A percentile compares a stretch with the other conserved stretches of the same genome.
phyloP scores from a whole-genome alignment of 2,329 filamentous ascomycete genomes.

The Myriosclerotinia curreyana region DNA sequence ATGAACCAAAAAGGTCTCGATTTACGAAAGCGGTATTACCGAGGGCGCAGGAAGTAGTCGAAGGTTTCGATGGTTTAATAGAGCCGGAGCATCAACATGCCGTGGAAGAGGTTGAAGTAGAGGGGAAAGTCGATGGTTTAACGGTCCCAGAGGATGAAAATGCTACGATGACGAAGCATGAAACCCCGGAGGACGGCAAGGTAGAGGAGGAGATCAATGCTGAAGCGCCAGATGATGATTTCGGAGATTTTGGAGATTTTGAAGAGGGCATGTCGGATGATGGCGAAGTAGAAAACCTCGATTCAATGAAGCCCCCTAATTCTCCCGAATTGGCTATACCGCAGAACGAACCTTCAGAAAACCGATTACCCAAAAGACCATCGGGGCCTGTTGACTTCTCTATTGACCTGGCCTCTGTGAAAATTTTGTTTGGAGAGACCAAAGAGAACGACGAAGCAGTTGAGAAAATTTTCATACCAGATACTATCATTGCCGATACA shows the following conservation, averaged over 20 bases:
- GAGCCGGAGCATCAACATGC: constrained; percentile 25
- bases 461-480: constrained; percentile 35
- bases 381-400: constrained; percentile 32
- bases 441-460: constrained; percentile 24
- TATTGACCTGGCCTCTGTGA: constrained; percentile 32
- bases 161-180: not conserved
- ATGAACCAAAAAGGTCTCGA: constrained; percentile 31
- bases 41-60: constrained; percentile 32
- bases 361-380: constrained; percentile 9
- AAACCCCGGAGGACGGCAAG: constrained; percentile 18
- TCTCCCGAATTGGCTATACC: not conserved
- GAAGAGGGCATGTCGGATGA: constrained; percentile 37
- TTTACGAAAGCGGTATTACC: constrained; percentile 17
- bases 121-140: not conserved
- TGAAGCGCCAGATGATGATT: constrained; percentile 31
- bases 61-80: constrained; percentile 35
- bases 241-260: constrained; percentile 44
- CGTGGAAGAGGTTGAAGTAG: not conserved
- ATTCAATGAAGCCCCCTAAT: not conserved
- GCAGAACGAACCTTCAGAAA: not conserved
- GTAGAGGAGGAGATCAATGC: constrained; percentile 5
- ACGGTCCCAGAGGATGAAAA: constrained; percentile 1
- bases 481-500: constrained; percentile 44
- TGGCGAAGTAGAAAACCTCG: constrained; percentile 23
- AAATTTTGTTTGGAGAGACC: constrained; percentile 34